Base-by-base conservation (phyloP, 73 alveolate genomes). In the Durusdinium trenchii region DNA sequence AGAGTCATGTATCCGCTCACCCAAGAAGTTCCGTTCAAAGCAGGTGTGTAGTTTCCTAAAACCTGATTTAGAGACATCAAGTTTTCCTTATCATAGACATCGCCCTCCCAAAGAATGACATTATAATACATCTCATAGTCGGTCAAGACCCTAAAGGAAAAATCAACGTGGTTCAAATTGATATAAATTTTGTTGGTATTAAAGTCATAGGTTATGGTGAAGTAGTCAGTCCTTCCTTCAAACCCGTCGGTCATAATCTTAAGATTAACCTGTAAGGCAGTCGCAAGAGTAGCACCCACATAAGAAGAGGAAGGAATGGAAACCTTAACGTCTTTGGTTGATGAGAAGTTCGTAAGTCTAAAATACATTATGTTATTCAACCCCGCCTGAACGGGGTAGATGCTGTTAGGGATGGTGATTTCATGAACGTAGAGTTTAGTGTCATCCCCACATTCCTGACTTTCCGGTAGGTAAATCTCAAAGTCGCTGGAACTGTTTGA, bases 401-500 rank as follows among this genome's bases (percentile, higher is more conserved):
- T 54, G 79, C 43, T 14, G 42, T 85, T 85, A 0, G 94, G 94
- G 10, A 85, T 85, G 79, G 94, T 85, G 51, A 85, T 51, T 85
- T 85, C 94, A 52, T 85, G 79, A 54, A 85, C n/a, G 94, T 85
- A 85, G 14, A 85, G 79, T 85, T 85, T 85, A 38, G 79, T 85
- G 78, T 85, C 94, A 40, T 54, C 52, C 42, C 94, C 94, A 78
- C 94, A 85, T 51, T 85, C 94, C 54, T 85, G 94, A 85, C 94
- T 85, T 85, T 85, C 79, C 0, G 94, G 94, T 23, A 85, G 54
- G 60, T 85, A 85, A 0, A 85, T 54, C 40, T 85, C 94, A 85
- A 54, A 85, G 40, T 85, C 79, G 4, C 79, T 54, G 43, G 64
- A 43, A 45, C 90, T 45, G 90, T 79, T 42, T 40, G 90, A 79